Evolutionary conservation across 2,329 filamentous ascomycete species (phyloP).

Genomic region (Orbilia javanica): DNA sequence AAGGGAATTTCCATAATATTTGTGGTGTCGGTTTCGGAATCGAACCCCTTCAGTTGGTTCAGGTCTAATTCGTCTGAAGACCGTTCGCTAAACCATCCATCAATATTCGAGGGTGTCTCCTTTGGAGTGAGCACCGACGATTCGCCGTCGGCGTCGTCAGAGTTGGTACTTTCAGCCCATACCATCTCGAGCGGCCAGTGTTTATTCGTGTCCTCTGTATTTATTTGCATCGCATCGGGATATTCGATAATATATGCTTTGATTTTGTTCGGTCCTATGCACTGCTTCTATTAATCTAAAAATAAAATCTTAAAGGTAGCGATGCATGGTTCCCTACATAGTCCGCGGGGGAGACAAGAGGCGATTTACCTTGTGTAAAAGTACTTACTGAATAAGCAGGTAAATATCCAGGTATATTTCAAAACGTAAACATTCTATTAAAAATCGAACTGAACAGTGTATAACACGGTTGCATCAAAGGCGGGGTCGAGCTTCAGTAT

Average conservation of each 20-base stretch:
- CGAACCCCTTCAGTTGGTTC: neutral
- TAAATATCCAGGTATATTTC: neutral
- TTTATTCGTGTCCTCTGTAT: neutral
- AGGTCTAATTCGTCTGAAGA: neutral
- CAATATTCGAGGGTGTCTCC: neutral
- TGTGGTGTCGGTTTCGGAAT: neutral
- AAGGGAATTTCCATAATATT: neutral
- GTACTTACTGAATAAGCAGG: neutral
- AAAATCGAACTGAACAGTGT: neutral
- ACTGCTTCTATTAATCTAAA: neutral
- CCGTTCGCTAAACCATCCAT: neutral
- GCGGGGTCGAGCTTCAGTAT: neutral
- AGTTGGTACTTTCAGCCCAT: neutral
- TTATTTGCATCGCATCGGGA: neutral
- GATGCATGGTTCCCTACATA: no score
- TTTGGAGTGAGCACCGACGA: slow-evolving; percentile 7
- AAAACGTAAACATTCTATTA: neutral
- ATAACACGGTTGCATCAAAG: neutral
- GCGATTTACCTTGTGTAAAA: no score
- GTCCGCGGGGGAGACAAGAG: neutral
- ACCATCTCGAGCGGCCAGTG: neutral
- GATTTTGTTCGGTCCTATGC: neutral
- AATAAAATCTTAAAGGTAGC: neutral
- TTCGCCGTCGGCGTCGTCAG: slow-evolving; percentile 19
- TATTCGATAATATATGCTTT: neutral